Percentiles rank a stretch among this genome's conserved stretches.
Evolutionary conservation across 257 asterid species (phyloP).

Genomic region (Anisodus acutangulus): DNA sequence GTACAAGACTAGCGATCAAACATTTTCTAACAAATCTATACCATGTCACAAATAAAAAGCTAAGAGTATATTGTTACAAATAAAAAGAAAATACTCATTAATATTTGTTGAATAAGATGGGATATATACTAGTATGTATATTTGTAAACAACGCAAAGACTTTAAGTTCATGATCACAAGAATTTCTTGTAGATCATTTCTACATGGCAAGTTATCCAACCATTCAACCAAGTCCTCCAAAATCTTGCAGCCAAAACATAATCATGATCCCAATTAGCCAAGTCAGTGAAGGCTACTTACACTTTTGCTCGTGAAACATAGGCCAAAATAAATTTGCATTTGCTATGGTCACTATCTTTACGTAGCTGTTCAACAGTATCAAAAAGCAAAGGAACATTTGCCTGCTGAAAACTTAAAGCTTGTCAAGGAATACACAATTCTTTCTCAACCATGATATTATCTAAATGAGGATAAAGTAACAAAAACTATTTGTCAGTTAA

Average conservation of each 20-base stretch:
- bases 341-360: conserved; percentile 40
- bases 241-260: neutral
- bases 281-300: conserved; percentile 48
- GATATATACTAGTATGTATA: neutral
- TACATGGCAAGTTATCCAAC: neutral
- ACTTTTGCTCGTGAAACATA: conserved; percentile 85
- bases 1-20: no score
- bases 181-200: conserved; percentile 1
- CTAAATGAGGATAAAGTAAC: conserved; percentile 12
- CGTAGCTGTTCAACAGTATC: conserved; percentile 74
- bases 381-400: conserved; percentile 75
- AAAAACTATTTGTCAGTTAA: conserved; percentile 14
- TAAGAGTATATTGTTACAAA: neutral
- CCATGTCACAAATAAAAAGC: no score
- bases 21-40: neutral
- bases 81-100: neutral
- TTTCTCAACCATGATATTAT: conserved; percentile 18
- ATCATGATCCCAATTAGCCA: neutral
- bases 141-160: neutral
- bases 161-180: neutral
- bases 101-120: neutral
- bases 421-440: conserved; percentile 52
- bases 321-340: conserved; percentile 79
- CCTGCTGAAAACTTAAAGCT: conserved; percentile 85
- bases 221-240: neutral